Evolutionary conservation across 257 asterid genomes (phyloP).

Genomic region (Perilla frutescens): DNA sequence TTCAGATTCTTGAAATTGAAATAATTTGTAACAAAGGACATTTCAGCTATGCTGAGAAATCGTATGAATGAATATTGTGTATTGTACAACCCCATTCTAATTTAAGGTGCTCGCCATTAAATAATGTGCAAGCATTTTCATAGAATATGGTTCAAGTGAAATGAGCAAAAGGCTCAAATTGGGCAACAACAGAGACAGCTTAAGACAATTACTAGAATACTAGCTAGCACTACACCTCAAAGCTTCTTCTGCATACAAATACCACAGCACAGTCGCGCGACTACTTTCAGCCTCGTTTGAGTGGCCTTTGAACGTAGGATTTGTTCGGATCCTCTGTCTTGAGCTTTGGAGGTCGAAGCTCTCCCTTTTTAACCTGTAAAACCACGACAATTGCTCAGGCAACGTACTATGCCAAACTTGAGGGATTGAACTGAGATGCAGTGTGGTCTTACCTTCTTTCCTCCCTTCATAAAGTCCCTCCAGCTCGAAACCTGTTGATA

Average conservation of each 20-base stretch:
- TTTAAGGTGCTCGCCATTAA: too few species aligned
- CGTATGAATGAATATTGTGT: background rate
- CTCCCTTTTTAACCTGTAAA: slow-evolving; percentile 88
- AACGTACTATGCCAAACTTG: background rate
- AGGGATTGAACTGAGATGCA: background rate
- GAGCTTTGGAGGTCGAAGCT: slow-evolving; percentile 95
- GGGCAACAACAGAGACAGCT: background rate
- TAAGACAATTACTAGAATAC: slow-evolving; percentile 24
- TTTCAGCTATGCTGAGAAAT: background rate
- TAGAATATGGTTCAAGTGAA: background rate
- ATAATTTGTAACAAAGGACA: too few species aligned
- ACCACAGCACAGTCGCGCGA: background rate
- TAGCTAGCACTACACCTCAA: slow-evolving; percentile 17
- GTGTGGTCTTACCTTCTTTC: slow-evolving; percentile 71
- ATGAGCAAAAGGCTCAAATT: background rate
- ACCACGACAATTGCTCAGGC: background rate
- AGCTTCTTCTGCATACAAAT: slow-evolving; percentile 21
- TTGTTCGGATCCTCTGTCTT: slow-evolving; percentile 99
- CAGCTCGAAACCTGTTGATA: slow-evolving; percentile 88
- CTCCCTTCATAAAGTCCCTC: slow-evolving; percentile 99
- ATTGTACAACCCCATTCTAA: background rate
- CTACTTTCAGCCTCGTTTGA: slow-evolving; percentile 61
- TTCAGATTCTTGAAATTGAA: background rate
- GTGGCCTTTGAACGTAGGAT: slow-evolving; percentile 95
- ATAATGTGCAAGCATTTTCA: background rate